Conservation (phyloP, 352 stramenopile genomes). For the Pythium guiyangense region DNA sequence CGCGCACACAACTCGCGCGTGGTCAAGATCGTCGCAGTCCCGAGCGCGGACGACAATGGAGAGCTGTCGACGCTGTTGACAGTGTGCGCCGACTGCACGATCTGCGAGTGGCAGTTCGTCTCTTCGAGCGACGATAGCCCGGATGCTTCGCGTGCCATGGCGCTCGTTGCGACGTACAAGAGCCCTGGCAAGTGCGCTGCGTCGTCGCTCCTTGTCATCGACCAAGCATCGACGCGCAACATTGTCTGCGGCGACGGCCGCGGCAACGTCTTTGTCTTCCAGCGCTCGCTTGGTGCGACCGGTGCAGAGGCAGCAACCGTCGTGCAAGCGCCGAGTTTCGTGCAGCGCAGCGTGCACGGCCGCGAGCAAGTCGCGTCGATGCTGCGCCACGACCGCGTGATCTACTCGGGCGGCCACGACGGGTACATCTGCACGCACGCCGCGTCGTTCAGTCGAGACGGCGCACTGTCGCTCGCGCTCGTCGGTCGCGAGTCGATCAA, state of each 20-base stretch:
- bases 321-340: conserved; percentile 15
- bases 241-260: conserved; percentile 70
- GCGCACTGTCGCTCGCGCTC: conserved; percentile 24
- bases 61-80: conserved; percentile 40
- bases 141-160: conserved; percentile 10
- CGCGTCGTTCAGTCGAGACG: conserved; percentile 18
- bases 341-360: conserved; percentile 52
- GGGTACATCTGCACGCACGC: conserved; percentile 72
- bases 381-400: conserved; percentile 27
- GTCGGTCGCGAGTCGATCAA: conserved; percentile 69
- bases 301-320: not conserved
- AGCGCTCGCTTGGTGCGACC: conserved; percentile 18
- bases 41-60: conserved; percentile 5
- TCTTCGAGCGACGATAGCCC: conserved; percentile 6
- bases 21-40: conserved; percentile 72
- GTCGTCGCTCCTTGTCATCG: conserved; percentile 45
- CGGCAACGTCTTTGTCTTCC: conserved; percentile 65
- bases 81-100: conserved; percentile 46
- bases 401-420: conserved; percentile 77
- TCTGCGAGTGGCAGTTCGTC: conserved; percentile 54
- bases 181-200: conserved; percentile 57
- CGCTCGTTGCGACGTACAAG: conserved; percentile 41
- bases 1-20: conserved; percentile 48
- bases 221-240: conserved; percentile 35
- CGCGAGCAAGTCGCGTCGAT: conserved; percentile 68